Conservation (phyloP, 768 basidiomycete genomes). For the Leccinum arenicola region DNA sequence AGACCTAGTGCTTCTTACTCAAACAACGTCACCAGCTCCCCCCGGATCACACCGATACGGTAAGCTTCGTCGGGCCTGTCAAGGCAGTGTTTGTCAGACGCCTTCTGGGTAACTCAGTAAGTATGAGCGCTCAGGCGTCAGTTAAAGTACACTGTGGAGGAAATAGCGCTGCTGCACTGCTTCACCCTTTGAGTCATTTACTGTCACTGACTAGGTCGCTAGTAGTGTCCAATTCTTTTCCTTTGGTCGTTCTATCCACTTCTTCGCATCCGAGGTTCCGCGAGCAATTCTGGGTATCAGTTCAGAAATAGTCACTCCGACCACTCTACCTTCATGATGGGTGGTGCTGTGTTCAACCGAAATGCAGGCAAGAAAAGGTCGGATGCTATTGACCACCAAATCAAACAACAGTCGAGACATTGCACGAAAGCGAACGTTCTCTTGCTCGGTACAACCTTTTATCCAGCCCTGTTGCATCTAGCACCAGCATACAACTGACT, state of each 20-base stretch:
- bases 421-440: background rate
- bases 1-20: background rate
- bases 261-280: background rate
- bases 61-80: background rate
- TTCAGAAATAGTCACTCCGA: background rate
- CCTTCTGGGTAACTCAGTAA: background rate
- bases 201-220: background rate
- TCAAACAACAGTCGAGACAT: slow-evolving; percentile 1
- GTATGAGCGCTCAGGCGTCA: background rate
- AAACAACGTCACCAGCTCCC: background rate
- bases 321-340: background rate
- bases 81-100: background rate
- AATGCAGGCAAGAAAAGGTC: slow-evolving; percentile 1
- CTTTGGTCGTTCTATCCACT: background rate
- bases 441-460: background rate
- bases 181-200: background rate
- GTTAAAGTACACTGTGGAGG: background rate
- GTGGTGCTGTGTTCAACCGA: background rate
- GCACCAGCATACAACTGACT: background rate
- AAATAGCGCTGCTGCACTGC: background rate
- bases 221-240: background rate
- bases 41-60: background rate
- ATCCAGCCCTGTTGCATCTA: background rate
- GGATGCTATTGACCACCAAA: slow-evolving; percentile 4
- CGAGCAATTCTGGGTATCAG: background rate